Evolutionary conservation across 805 yeast genomes (phyloP).

Genomic region (Candida oleophila): DNA sequence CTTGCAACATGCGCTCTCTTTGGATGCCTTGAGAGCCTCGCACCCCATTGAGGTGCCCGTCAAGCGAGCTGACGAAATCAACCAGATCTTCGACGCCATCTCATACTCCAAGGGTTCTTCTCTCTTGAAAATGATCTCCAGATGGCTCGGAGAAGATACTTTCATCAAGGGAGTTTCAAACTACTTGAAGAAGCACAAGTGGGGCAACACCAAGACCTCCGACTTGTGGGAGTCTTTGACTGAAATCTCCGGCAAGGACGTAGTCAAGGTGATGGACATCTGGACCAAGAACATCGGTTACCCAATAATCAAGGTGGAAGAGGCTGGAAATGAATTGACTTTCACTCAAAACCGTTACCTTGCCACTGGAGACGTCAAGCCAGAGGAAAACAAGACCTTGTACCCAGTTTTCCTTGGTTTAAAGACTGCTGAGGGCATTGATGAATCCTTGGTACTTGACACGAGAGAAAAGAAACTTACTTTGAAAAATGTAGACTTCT

Average conservation of each 20-base stretch:
- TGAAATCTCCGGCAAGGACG: constrained; percentile 71
- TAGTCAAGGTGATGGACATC: constrained; percentile 67
- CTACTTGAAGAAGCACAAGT: constrained; percentile 72
- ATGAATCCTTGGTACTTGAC: constrained; percentile 56
- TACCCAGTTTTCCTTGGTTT: constrained; percentile 74
- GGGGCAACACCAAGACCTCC: constrained; percentile 73
- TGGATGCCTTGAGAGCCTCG: constrained; percentile 79
- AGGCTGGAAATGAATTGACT: constrained; percentile 47
- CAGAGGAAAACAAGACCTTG: constrained; percentile 66
- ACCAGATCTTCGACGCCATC: constrained; percentile 82
- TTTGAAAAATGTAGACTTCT: constrained; percentile 44
- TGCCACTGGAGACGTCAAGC: constrained; percentile 73
- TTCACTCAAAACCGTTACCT: constrained; percentile 74
- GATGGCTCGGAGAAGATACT: constrained; percentile 74
- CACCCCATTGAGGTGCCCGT: constrained; percentile 88
- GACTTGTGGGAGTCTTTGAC: constrained; percentile 76
- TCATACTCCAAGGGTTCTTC: constrained; percentile 83
- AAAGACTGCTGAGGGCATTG: constrained; percentile 57
- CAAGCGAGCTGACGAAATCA: constrained; percentile 72
- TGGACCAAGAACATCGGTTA: constrained; percentile 82
- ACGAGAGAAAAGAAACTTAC: constrained; percentile 40
- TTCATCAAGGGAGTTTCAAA: constrained; percentile 78
- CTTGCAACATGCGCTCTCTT: constrained; percentile 68
- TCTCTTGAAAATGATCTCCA: constrained; percentile 73
- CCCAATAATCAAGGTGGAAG: constrained; percentile 70